phyloP scores from a whole-genome alignment of 2,329 filamentous ascomycete genomes.

The Ascochyta lentis region DNA sequence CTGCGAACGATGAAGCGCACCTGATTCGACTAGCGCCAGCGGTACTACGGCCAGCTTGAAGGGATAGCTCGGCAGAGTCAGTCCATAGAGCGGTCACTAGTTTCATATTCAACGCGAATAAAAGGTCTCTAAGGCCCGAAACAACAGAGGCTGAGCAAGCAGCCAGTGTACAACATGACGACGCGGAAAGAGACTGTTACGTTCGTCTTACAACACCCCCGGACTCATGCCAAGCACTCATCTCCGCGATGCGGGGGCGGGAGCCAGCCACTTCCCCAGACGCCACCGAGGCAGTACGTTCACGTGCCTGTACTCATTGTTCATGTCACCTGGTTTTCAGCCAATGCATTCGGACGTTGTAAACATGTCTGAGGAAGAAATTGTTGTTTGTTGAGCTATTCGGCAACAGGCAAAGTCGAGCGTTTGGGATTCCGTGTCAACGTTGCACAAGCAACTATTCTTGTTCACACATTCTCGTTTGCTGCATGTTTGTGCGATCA shows the following conservation, averaged over 20 bases:
- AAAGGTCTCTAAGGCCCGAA: not conserved
- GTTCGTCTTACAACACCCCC: not conserved
- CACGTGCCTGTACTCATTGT: not conserved
- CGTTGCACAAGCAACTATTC: conserved; percentile 9
- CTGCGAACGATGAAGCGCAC: not conserved
- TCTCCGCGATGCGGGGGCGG: conserved; percentile 7
- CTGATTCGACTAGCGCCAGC: conserved; percentile 3
- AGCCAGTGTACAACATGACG: too few species aligned
- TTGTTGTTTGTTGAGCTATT: too few species aligned
- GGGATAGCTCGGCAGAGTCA: not conserved
- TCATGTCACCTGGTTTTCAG: not conserved
- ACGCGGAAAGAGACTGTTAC: not conserved
- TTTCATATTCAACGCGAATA: not conserved
- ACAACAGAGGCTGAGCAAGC: too few species aligned
- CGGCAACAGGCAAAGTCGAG: not conserved
- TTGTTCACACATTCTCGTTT: not conserved
- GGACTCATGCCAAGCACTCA: not conserved
- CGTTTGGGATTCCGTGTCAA: not conserved
- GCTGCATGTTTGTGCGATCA: conserved; percentile 2
- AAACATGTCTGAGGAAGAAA: too few species aligned
- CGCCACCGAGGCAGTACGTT: not conserved
- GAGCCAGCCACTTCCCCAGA: not conserved
- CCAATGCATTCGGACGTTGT: too few species aligned
- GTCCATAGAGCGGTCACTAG: not conserved
- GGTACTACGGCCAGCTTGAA: not conserved